These are phyloP conservation scores for Yamadazyma siamensis DNA, from an alignment of 1,139 yeast species.

Conservation along the genomic window DNA sequence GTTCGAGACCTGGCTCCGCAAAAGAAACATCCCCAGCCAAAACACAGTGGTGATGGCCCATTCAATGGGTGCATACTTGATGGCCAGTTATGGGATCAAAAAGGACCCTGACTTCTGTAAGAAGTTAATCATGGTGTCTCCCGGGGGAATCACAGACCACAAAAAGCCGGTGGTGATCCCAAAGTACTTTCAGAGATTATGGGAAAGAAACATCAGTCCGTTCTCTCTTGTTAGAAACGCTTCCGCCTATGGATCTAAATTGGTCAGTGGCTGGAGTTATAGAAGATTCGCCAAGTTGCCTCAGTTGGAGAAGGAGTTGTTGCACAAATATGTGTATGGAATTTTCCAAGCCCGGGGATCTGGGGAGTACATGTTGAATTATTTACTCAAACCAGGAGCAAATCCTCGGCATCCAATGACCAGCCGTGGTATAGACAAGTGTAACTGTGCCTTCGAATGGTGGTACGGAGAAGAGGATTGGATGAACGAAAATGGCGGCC, in stretches of 20 bases:
- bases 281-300: constrained; percentile 57
- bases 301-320: constrained; percentile 32
- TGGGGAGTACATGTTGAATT: constrained; percentile 73
- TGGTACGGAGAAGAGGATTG: constrained; percentile 73
- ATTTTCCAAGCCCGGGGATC: constrained; percentile 71
- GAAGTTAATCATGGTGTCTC: constrained; percentile 51
- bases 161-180: constrained; percentile 50
- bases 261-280: constrained; percentile 77
- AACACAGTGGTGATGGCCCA: constrained; percentile 51
- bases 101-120: constrained; percentile 41
- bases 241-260: constrained; percentile 64
- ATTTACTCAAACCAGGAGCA: constrained; percentile 71
- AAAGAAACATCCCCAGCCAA: constrained; percentile 26
- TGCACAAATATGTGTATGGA: constrained; percentile 67
- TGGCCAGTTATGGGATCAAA: constrained; percentile 46
- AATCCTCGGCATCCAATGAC: constrained; percentile 63
- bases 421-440: constrained; percentile 44
- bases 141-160: constrained; percentile 60
- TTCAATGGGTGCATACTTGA: constrained; percentile 61
- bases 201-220: constrained; percentile 74
- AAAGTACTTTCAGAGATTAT: constrained; percentile 57
- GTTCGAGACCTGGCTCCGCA: constrained; percentile 40
- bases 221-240: constrained; percentile 62
- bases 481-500: constrained; percentile 68
- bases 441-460: constrained; percentile 59